Base-by-base conservation (phyloP, 805 yeast genomes). In the Candida pseudofarinosa region DNA sequence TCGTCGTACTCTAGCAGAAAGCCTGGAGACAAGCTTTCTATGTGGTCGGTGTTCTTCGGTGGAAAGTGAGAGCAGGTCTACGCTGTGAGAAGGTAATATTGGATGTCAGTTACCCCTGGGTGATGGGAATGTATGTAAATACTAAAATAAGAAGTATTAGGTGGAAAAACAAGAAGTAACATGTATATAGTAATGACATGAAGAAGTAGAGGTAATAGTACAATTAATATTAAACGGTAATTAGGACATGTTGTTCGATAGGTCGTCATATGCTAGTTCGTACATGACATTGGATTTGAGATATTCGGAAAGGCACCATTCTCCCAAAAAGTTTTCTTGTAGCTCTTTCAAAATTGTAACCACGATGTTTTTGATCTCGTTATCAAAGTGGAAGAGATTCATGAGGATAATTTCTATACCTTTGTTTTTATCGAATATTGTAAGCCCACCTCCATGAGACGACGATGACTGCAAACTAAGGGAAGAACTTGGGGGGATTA, bases 1-100 rank as follows among this genome's bases (percentile, higher is more conserved):
- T 66, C 67, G 42, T 76, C 86, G 38, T 81, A 81, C 43, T 59
- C 65, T 32, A 67, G 80, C n/a, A 70, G 86, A 53, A 75, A 67
- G 43, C 63, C 73, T 13, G 87, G 86, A 47, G 89, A 81, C 53
- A 54, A 70, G 37, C 59, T 70, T 35, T 58, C 68, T 14, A 54
- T 69, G 54, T 60, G 51, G 18, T 12, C 33, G n/a, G 19, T 20
- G 12, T 37, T 37, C n/a, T 17, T 31, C 3, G 3, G 3, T n/a
- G 39, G 23, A n/a, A 4, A 10, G 19, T 19, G 23, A 16, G n/a
- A n/a, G n/a, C n/a, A n/a, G n/a, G n/a, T n/a, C n/a, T n/a, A n/a
- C n/a, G n/a, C n/a, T n/a, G n/a, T n/a, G n/a, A n/a, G n/a, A n/a
- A n/a, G n/a, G n/a, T n/a, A n/a, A n/a, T n/a, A n/a, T n/a, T n/a